Percentiles rank a stretch among this genome's conserved stretches.
Evolutionary conservation across 2,329 filamentous ascomycete species (phyloP).

Genomic region (Pseudonectria buxi): DNA sequence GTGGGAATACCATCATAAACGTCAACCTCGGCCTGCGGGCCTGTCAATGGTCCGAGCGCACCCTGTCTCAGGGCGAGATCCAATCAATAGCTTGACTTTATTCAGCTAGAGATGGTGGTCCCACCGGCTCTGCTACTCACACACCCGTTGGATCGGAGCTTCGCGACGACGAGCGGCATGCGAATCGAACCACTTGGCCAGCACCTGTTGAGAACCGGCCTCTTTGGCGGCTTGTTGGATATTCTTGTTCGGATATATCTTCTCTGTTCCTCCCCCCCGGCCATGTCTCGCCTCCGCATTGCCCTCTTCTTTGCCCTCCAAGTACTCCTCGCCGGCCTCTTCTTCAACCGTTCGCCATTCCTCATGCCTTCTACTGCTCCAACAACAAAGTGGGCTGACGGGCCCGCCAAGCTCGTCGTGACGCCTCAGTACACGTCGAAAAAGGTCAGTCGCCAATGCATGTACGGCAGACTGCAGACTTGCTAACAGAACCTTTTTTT

Average conservation of each 20-base stretch:
- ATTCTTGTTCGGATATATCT: background rate
- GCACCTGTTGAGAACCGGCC: too few relatives aligned
- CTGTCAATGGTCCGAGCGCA: too few relatives aligned
- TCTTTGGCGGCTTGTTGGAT: background rate
- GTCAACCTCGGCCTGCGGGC: too few relatives aligned
- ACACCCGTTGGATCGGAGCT: too few relatives aligned
- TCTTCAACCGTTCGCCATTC: constrained; percentile 30
- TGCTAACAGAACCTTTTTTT: background rate
- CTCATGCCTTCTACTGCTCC: constrained; percentile 26
- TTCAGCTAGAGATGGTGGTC: too few relatives aligned
- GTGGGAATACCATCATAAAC: too few relatives aligned
- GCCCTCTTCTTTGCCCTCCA: constrained; percentile 22
- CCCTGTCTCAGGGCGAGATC: too few relatives aligned
- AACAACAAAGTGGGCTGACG: constrained; percentile 44
- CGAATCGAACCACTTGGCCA: too few relatives aligned
- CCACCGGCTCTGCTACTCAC: too few relatives aligned
- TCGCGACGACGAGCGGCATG: too few relatives aligned
- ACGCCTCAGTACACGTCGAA: constrained; percentile 48
- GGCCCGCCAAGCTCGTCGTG: constrained; percentile 45
- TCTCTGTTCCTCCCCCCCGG: constrained; percentile 2
- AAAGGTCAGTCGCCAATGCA: constrained; percentile 31
- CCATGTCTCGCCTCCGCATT: constrained; percentile 16
- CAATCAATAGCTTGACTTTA: too few relatives aligned
- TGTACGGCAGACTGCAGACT: too few relatives aligned
- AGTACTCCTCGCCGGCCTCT: constrained; percentile 24